These are phyloP conservation scores for Tetrastigma voinierianum DNA, from an alignment of 164 flowering plant genomes.

Conservation along the genomic window DNA sequence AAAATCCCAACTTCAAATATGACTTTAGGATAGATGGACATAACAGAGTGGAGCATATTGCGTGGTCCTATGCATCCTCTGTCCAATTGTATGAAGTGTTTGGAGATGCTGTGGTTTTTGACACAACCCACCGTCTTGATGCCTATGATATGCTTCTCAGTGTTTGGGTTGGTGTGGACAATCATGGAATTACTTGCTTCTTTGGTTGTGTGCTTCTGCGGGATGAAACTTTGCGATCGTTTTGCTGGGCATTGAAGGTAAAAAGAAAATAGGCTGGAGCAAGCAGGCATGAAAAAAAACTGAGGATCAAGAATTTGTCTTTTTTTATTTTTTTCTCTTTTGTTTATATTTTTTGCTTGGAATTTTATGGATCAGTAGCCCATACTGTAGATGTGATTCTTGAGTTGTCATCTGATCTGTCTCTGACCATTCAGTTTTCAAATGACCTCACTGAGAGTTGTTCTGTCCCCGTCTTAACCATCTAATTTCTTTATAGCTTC, in stretches of 20 bases:
- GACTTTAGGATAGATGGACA: conserved; percentile 63
- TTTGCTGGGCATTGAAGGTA: conserved; percentile 89
- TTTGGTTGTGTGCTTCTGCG: conserved; percentile 74
- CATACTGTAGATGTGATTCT: too few relatives aligned
- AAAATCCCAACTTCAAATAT: conserved; percentile 60
- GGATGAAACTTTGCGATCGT: conserved; percentile 72
- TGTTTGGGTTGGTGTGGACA: conserved; percentile 81
- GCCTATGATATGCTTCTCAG: conserved; percentile 77
- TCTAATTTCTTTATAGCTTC: too few relatives aligned
- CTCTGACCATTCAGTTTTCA: too few relatives aligned
- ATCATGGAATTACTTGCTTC: conserved; percentile 65
- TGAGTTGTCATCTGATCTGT: too few relatives aligned
- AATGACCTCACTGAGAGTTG: too few relatives aligned
- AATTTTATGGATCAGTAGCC: too few relatives aligned
- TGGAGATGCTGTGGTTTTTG: conserved; percentile 79
- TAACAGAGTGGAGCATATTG: conserved; percentile 73
- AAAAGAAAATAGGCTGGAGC: conserved; percentile 3
- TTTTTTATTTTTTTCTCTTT: neutral
- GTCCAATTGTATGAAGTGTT: conserved; percentile 49
- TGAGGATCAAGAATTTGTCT: neutral
- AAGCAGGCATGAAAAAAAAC: neutral
- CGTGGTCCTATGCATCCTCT: conserved; percentile 75
- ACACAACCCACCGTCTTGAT: conserved; percentile 72
- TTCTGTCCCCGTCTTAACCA: too few relatives aligned
- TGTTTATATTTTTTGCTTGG: too few relatives aligned